These are phyloP conservation scores for Lactarius hatsudake DNA, from an alignment of 768 basidiomycete species.

Conservation along the genomic window DNA sequence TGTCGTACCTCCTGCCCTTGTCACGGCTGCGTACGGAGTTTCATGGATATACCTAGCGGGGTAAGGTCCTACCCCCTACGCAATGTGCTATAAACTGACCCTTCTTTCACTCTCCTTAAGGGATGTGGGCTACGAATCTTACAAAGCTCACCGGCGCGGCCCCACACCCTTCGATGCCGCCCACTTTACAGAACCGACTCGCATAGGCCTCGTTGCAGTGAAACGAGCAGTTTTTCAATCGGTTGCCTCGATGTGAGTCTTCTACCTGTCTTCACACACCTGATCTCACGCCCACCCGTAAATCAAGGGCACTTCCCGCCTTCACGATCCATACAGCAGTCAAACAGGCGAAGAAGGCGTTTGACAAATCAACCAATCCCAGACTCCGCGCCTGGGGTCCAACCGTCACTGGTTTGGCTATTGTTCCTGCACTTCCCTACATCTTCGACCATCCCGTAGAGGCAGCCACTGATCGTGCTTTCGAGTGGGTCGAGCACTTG, in stretches of 20 bases:
- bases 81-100: constrained; percentile 6
- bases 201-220: constrained; percentile 65
- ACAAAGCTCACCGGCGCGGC: constrained; percentile 68
- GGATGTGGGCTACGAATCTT: constrained; percentile 79
- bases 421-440: constrained; percentile 72
- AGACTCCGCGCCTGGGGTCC: constrained; percentile 72
- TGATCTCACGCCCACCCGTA: background rate
- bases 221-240: constrained; percentile 80
- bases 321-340: constrained; percentile 85
- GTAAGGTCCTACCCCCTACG: constrained; percentile 33
- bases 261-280: constrained; percentile 8
- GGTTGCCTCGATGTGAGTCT: constrained; percentile 71
- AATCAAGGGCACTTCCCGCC: constrained; percentile 70
- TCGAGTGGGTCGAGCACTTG: constrained; percentile 66
- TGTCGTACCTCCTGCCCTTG: constrained; percentile 66
- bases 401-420: constrained; percentile 66
- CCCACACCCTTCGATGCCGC: constrained; percentile 65
- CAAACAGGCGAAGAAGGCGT: constrained; percentile 65
- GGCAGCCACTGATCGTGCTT: constrained; percentile 59
- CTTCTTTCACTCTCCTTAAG: constrained; percentile 30
- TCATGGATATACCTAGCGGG: constrained; percentile 80
- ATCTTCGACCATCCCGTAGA: constrained; percentile 82
- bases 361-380: constrained; percentile 54
- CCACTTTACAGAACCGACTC: constrained; percentile 65
- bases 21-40: constrained; percentile 75